These are phyloP conservation scores for Penicillium salamii DNA, from an alignment of 495 filamentous ascomycete species.

Conservation along the genomic window DNA sequence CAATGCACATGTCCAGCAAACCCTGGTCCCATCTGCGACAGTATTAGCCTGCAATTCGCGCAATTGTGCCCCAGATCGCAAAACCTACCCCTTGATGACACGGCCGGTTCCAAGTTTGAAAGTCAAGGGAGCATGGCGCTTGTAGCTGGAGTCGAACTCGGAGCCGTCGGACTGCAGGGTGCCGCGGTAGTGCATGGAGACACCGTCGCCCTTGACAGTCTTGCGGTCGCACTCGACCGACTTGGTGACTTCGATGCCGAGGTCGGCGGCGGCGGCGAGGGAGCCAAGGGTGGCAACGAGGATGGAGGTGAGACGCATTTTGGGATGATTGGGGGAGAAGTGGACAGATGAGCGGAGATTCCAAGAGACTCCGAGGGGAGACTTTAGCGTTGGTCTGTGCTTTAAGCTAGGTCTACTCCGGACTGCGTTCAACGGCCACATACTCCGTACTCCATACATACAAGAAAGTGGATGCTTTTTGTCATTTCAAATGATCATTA, in stretches of 20 bases:
- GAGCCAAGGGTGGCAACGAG: conserved; percentile 56
- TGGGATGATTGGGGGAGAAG: conserved; percentile 6
- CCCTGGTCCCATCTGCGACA: conserved; percentile 77
- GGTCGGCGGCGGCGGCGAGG: conserved; percentile 43
- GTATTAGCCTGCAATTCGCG: conserved; percentile 6
- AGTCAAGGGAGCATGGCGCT: conserved; percentile 68
- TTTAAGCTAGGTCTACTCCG: too few relatives aligned
- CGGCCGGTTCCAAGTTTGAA: conserved; percentile 76
- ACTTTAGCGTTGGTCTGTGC: conserved; percentile 11
- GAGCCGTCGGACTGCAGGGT: conserved; percentile 56
- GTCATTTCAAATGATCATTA: too few relatives aligned
- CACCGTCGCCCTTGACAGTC: conserved; percentile 70
- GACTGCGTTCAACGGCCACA: too few relatives aligned
- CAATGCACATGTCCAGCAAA: conserved; percentile 91
- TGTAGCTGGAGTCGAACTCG: conserved; percentile 64
- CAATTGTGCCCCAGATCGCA: not conserved
- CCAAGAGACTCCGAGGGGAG: not conserved
- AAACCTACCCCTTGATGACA: conserved; percentile 77
- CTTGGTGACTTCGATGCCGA: conserved; percentile 74
- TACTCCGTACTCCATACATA: not conserved
- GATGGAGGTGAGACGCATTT: conserved; percentile 38
- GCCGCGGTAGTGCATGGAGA: conserved; percentile 85
- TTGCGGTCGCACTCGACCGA: conserved; percentile 70
- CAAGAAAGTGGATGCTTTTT: too few relatives aligned
- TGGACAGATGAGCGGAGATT: conserved; percentile 8